Evolutionary conservation across 495 filamentous ascomycete genomes (phyloP), one percentile per base, ranked within the genome.

Genomic region (Trichoderma asperelloides): DNA sequence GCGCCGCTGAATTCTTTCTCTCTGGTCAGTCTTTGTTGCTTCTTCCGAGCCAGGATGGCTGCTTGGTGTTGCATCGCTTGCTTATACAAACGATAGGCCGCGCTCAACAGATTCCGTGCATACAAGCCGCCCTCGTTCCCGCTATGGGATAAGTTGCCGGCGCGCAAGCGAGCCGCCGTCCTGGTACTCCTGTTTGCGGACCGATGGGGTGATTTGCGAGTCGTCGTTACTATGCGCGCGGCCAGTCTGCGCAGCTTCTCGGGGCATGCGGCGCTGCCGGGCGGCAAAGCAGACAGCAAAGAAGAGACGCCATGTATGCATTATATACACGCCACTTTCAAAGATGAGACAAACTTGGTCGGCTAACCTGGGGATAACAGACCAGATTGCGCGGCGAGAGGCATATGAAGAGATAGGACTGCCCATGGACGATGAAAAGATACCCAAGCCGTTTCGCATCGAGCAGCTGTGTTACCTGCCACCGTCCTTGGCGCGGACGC

Each of bases 351-450:
- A 9, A n/a, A n/a, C 8, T 18, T n/a, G 18, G 18, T 3, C 23
- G 47, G n/a, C 65, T 66, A 51, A 64, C 62, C 21, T n/a, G 39
- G 51, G 57, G n/a, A 18, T 80, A 2, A 74, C 83, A 75, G 87
- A 89, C 75, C 81, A 91, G 73, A 95, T 92, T 62, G 91, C 93
- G 27, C 87, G 92, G 23, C 86, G 93, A 73, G 93, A 97, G 83
- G 92, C 93, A 15, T 87, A 81, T 72, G 93, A 97, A 72, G 93
- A 97, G 77, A 96, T 97, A 74, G 93, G 93, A 1, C 85, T 97
- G 0, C 89, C 93, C 9, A 80, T 85, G 64, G 84, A 86, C 70
- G 79, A 86, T 71, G 71, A 77, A 51, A 80, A 83, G 66, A 79
- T 95, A 15, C 90, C 89, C 0, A 69, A 76, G 0, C 89, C 89